Conservation (phyloP, 176 grass and related monocot genomes). For the Hsuehochloa calcarea region DNA sequence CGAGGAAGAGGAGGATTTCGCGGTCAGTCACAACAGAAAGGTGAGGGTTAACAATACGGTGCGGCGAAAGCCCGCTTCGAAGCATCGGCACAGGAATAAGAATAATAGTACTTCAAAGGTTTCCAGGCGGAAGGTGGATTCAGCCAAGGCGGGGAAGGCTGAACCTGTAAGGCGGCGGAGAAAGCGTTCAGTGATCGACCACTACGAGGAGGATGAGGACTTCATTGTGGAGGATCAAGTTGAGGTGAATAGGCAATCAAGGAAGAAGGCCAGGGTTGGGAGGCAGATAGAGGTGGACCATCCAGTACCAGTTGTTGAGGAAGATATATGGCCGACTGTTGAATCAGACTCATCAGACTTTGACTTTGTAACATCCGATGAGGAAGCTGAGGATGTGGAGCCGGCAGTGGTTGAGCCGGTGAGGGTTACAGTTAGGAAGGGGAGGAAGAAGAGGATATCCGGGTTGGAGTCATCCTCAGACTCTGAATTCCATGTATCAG, state of each 20-base stretch:
- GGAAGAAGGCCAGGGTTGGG: constrained; percentile 41
- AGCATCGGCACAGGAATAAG: constrained; percentile 22
- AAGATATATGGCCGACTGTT: constrained; percentile 28
- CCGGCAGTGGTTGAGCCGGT: not conserved
- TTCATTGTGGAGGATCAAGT: constrained; percentile 64
- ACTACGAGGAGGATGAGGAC: constrained; percentile 54
- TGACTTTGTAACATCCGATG: constrained; percentile 52
- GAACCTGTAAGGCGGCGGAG: not conserved
- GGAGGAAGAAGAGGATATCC: constrained; percentile 49
- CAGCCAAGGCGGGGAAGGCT: constrained; percentile 21
- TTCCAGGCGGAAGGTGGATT: constrained; percentile 40
- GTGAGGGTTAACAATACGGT: constrained; percentile 28
- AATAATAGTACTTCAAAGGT: constrained; percentile 27
- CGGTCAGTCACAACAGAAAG: constrained; percentile 18
- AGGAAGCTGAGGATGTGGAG: constrained; percentile 34
- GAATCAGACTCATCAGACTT: constrained; percentile 51
- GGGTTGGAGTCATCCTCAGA: constrained; percentile 58
- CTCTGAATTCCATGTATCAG: constrained; percentile 65
- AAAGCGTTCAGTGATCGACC: constrained; percentile 22
- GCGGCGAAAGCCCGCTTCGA: constrained; percentile 24
- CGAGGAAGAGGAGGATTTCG: constrained; percentile 58
- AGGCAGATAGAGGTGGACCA: constrained; percentile 13
- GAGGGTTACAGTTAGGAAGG: constrained; percentile 35
- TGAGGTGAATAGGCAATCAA: constrained; percentile 13
- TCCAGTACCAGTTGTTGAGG: constrained; percentile 15